Evolutionary conservation across 768 basidiomycete genomes (phyloP).

Genomic region (Auricularia sp.): DNA sequence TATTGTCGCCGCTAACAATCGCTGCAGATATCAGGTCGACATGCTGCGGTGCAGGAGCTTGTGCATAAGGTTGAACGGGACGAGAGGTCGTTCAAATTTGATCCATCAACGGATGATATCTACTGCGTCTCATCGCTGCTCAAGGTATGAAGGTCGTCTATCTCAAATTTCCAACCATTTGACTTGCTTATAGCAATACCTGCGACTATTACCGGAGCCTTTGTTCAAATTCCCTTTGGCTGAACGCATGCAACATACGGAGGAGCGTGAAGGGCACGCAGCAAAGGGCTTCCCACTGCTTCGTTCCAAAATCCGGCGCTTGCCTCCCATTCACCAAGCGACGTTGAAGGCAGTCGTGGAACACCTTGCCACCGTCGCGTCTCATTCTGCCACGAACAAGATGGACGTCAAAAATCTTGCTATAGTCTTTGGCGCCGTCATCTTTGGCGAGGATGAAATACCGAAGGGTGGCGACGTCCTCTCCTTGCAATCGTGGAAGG

Average conservation of each 20-base stretch:
- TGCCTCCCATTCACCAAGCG: constrained; percentile 77
- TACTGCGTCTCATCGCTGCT: constrained; percentile 75
- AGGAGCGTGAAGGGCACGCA: constrained; percentile 64
- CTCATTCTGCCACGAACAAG: constrained; percentile 66
- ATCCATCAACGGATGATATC: constrained; percentile 61
- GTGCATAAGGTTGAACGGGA: constrained; percentile 82
- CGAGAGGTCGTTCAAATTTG: constrained; percentile 66
- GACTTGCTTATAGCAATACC: constrained; percentile 42
- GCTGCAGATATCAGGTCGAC: constrained; percentile 67
- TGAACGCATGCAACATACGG: constrained; percentile 74
- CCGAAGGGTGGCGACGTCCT: constrained; percentile 69
- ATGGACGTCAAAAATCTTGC: constrained; percentile 92
- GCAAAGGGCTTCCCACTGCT: constrained; percentile 63
- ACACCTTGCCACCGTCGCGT: constrained; percentile 66
- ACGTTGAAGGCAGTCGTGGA: constrained; percentile 74
- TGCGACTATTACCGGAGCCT: constrained; percentile 83
- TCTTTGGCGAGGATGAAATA: constrained; percentile 88
- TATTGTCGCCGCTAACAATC: constrained; percentile 6
- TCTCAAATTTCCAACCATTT: not conserved
- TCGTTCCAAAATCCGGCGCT: constrained; percentile 74
- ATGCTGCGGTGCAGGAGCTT: constrained; percentile 72
- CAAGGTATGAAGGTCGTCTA: constrained; percentile 42
- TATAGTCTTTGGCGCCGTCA: constrained; percentile 78
- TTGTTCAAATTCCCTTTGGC: constrained; percentile 71
- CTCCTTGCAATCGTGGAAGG: constrained; percentile 67